Evolutionary conservation across 495 filamentous ascomycete species (phyloP), one percentile per base, ranked within the genome.

Genomic region (Parmelia sp.): DNA sequence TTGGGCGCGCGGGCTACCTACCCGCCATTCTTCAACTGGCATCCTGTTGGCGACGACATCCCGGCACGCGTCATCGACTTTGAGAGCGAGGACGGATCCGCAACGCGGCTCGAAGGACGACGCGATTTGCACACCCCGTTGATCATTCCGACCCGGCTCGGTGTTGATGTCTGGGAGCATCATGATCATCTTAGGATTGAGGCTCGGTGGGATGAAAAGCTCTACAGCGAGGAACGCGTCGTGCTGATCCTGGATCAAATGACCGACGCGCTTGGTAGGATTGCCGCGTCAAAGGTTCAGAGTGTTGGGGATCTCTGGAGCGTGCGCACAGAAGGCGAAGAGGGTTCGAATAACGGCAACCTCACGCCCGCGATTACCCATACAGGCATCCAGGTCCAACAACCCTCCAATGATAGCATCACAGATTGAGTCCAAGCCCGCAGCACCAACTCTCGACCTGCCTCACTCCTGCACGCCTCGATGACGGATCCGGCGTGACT

Each of bases 21-120:
- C 9, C 61, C 5, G 25, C 1, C 37, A 27, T 10, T 19, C 9
- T 39, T 62, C 14, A 39, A 62, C 37, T 62, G 60, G 60, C 60
- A 53, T 39, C 35, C 60, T 2, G 11, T 51, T 0, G 45, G 60
- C 15, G 55, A 39, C 44, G 60, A 62, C 19, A 35, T 62, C 27
- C 40, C 39, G 9, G 55, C 55, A 35, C 55, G 55, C 19, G 31
- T 57, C n/a, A 57, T 57, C 36, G 55, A 57, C 55, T 57, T 57
- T 57, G 55, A 57, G 29, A 57, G 36, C n/a, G 11, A 9, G 8
- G 55, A 57, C 12, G 55, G 55, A 57, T 57, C 55, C 15, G 36
- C n/a, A 2, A 57, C 55, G 19, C 55, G 55, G 23, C 55, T 57
- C 1, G 29, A 57, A 33, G 55, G 55, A 57, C 55, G 55, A 21